Evolutionary conservation across 495 filamentous ascomycete genomes (phyloP).

Genomic region (Penicillium herquei): DNA sequence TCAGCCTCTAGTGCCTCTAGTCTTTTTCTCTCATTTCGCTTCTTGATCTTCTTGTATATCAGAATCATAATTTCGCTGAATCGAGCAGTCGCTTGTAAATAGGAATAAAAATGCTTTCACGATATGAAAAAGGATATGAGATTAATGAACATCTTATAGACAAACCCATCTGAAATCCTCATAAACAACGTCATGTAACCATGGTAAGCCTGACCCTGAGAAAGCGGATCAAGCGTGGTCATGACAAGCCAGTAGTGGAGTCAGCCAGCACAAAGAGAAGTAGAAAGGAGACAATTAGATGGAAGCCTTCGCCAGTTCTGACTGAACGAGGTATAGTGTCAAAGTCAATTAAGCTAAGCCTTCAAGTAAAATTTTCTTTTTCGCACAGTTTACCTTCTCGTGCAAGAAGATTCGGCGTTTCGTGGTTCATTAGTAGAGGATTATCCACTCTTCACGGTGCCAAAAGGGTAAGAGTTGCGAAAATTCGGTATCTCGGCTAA

Average conservation of each 20-base stretch:
- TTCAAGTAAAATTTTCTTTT: not conserved
- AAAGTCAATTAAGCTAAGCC: not conserved
- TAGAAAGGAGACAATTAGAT: not conserved
- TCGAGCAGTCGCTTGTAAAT: not conserved
- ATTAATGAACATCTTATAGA: no score
- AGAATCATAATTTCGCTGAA: conserved; percentile 1
- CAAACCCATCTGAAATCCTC: no score
- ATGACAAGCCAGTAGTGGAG: not conserved
- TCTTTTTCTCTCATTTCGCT: conserved; percentile 10
- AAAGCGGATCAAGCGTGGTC: not conserved
- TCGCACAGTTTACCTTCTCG: not conserved
- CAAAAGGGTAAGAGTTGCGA: no score
- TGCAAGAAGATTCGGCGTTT: no score
- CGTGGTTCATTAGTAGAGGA: no score
- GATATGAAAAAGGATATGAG: no score
- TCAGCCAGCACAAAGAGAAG: not conserved
- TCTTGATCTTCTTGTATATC: conserved; percentile 20
- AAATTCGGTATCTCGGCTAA: no score
- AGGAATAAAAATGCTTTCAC: no score
- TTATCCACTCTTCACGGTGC: no score
- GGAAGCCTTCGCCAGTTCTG: conserved; percentile 4
- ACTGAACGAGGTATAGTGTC: conserved; percentile 1
- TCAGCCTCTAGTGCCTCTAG: not conserved
- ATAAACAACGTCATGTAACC: no score
- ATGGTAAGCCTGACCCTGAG: no score